Base-by-base conservation (phyloP, 176 grass and related monocot species). In the Pharus latifolius region DNA sequence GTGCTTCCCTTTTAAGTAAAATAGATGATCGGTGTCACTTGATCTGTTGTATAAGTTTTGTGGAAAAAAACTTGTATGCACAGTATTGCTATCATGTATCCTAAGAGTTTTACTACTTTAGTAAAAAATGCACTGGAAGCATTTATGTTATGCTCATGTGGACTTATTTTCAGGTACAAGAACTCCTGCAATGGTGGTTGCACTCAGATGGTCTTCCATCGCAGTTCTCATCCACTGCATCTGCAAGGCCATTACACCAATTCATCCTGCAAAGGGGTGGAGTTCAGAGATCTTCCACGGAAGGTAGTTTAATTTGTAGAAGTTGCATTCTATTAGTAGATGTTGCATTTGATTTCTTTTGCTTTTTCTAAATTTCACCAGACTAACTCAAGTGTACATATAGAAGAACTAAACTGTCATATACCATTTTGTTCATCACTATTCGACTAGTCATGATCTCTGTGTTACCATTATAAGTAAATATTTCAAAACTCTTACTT, bases 271-370 rank as follows among this genome's bases (percentile, higher is more conserved):
- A 87, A 90, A 61, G 72, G 75, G 57, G 34, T 27, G 12, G 84
- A 88, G 72, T 60, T 80, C 32, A 91, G 83, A 81, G 80, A 81
- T 75, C 86, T 87, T 50, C 69, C 86, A 11, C 66, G 26, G 26
- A 97, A 97, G 93, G 89, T 97, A 76, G 11, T 56, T 67, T 55
- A 40, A 42, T 32, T 55, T 60, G 10, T 12, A 51, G 0, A 67
- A 42, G 37, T n/a, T n/a, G n/a, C n/a, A n/a, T 73, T 31, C 2
- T 35, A 5, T 60, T 34, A 47, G 14, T 60, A 18, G 42, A 60
- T 74, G 55, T 9, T 49, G 27, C 43, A 60, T 49, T n/a, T 29
- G 26, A 12, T 34, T 74, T 37, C 7, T 26, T 23, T 61, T 35
- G 29, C 42, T 32, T 61, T 4, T 10, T 74, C 24, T 49, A 49